phyloP scores from a whole-genome alignment of 768 basidiomycete genomes.

The Pleurotus eryngii region DNA sequence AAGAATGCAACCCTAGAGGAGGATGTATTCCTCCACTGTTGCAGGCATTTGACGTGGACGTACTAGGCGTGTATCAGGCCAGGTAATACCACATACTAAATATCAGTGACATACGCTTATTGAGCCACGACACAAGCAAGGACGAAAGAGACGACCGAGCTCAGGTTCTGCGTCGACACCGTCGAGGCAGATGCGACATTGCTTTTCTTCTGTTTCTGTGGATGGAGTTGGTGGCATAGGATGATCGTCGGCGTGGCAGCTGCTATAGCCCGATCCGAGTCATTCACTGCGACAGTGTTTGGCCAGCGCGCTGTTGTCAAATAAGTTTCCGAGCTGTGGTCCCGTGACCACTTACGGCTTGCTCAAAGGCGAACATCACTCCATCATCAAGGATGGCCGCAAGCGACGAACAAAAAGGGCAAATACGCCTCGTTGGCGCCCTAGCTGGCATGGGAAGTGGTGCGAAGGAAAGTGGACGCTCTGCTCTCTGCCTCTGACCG shows the following conservation, averaged over 20 bases:
- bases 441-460: conserved; percentile 62
- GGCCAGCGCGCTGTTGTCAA: background rate
- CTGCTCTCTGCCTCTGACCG: too few relatives aligned
- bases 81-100: conserved; percentile 10
- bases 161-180: conserved; percentile 55
- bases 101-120: conserved; percentile 47
- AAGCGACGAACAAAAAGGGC: conserved; percentile 19
- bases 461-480: conserved; percentile 15
- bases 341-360: background rate
- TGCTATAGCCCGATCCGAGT: too few relatives aligned
- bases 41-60: conserved; percentile 77
- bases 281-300: background rate
- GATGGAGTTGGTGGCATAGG: background rate
- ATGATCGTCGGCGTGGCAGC: background rate
- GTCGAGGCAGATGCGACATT: conserved; percentile 84
- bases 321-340: background rate
- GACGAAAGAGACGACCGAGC: conserved; percentile 76
- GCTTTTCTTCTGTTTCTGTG: conserved; percentile 46
- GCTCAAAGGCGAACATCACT: background rate
- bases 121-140: conserved; percentile 77
- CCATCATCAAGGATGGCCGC: background rate
- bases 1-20: conserved; percentile 68
- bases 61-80: conserved; percentile 38
- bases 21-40: conserved; percentile 69
- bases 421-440: conserved; percentile 51